phyloP scores from a whole-genome alignment of 2,329 filamentous ascomycete genomes.

The Gaeumannomyces tritici region DNA sequence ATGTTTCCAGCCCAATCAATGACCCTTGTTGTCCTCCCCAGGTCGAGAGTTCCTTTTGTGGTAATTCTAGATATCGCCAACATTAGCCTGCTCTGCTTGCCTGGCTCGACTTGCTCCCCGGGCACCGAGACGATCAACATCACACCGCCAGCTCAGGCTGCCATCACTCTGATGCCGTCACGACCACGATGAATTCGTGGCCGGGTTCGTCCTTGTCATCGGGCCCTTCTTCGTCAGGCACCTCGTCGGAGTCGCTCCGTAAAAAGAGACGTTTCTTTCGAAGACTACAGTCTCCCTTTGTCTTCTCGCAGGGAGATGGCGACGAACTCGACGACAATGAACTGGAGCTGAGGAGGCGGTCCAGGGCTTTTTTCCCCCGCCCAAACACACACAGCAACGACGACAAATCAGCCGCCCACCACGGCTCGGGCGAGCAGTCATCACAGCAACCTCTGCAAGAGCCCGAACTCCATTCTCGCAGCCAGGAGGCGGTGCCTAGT shows the following conservation, averaged over 20 bases:
- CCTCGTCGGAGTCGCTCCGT: not conserved
- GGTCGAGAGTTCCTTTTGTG: no score
- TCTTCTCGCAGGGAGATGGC: slow-evolving; percentile 10
- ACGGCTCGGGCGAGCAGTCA: no score
- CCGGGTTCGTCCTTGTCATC: not conserved
- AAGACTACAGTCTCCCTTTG: not conserved
- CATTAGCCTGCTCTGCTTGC: no score
- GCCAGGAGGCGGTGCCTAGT: not conserved
- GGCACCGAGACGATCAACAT: no score
- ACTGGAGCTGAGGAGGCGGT: slow-evolving; percentile 20
- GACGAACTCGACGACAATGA: slow-evolving; percentile 22
- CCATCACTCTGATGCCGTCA: not conserved
- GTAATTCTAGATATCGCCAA: no score
- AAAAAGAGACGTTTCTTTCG: not conserved
- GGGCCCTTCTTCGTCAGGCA: not conserved
- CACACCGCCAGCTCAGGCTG: not conserved
- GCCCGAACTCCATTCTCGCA: not conserved
- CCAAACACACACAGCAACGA: slow-evolving; percentile 3
- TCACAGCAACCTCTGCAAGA: not conserved
- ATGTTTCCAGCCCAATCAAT: no score
- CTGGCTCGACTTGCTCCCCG: not conserved
- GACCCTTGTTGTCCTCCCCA: no score
- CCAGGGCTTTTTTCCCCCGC: slow-evolving; percentile 13
- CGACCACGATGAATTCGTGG: not conserved
- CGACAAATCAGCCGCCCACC: not conserved